Conservation (phyloP, 768 basidiomycete genomes). For the Rhodocollybia butyracea region DNA sequence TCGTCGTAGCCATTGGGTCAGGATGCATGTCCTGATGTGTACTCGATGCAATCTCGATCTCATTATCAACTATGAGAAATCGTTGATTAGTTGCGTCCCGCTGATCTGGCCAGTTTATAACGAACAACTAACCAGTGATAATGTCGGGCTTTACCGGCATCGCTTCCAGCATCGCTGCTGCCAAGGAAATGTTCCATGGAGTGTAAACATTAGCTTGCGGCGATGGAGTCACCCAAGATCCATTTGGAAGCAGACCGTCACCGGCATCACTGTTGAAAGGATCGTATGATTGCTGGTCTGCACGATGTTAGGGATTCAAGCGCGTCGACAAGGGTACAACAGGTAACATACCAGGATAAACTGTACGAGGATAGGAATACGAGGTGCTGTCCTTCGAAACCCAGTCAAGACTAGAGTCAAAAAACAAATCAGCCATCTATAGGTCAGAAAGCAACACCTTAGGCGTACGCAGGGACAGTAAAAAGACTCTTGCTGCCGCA, state of each 20-base stretch:
- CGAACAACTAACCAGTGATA: slow-evolving; percentile 27
- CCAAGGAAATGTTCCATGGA: too few relatives aligned
- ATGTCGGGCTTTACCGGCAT: slow-evolving; percentile 46
- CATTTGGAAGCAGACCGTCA: slow-evolving; percentile 46
- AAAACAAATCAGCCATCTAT: background rate
- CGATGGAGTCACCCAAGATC: slow-evolving; percentile 37
- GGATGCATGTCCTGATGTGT: slow-evolving; percentile 62
- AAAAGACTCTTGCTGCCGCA: slow-evolving; percentile 40
- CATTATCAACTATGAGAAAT: slow-evolving; percentile 43
- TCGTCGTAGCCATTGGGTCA: slow-evolving; percentile 45
- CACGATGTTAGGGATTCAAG: background rate
- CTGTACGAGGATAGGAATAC: slow-evolving; percentile 44
- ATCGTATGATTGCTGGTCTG: slow-evolving; percentile 42
- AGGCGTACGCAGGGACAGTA: slow-evolving; percentile 48
- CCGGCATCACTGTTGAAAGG: slow-evolving; percentile 49
- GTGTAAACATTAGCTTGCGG: slow-evolving; percentile 41
- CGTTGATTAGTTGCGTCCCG: background rate
- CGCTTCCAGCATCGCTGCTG: slow-evolving; percentile 40
- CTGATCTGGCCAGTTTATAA: background rate
- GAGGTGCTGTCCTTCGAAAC: slow-evolving; percentile 51
- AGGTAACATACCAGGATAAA: slow-evolving; percentile 38
- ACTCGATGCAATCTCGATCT: slow-evolving; percentile 51
- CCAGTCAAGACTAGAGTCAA: slow-evolving; percentile 47
- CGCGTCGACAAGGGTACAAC: background rate
- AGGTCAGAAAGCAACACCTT: background rate